Conservation (phyloP, 2,329 filamentous ascomycete species). For the Fonsecaea multimorphosa region DNA sequence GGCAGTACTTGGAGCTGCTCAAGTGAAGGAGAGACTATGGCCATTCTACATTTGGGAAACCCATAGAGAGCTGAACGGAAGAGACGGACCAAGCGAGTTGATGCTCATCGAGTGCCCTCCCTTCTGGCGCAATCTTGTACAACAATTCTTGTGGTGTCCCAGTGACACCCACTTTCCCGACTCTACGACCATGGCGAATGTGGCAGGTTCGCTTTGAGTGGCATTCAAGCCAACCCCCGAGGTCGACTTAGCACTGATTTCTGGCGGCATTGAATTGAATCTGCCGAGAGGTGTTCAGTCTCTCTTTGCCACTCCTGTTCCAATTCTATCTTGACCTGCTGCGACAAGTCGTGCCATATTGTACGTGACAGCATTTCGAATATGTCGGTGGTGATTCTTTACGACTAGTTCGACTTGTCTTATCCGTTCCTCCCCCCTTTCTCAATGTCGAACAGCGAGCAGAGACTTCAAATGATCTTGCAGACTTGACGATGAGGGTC, state of each 20-base stretch:
- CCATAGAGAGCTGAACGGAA: neutral
- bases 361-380: neutral
- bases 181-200: slow-evolving; percentile 16
- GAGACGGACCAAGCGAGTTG: neutral
- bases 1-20: neutral
- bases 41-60: neutral
- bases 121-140: slow-evolving; percentile 17
- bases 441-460: too few relatives aligned
- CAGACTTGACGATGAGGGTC: neutral
- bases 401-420: neutral
- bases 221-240: neutral
- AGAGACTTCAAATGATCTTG: too few relatives aligned
- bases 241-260: neutral
- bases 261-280: slow-evolving; percentile 1
- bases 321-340: neutral
- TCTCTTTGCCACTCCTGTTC: neutral
- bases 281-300: neutral
- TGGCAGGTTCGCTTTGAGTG: slow-evolving; percentile 13
- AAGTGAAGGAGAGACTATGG: neutral
- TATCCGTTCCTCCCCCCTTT: neutral
- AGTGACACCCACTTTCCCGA: slow-evolving; percentile 17
- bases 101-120: neutral
- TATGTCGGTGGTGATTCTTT: neutral
- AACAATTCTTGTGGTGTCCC: slow-evolving; percentile 21
- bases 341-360: neutral